These are phyloP conservation scores for Trichomonas gallinae DNA, from an alignment of 208 protist genomes.

Conservation along the genomic window DNA sequence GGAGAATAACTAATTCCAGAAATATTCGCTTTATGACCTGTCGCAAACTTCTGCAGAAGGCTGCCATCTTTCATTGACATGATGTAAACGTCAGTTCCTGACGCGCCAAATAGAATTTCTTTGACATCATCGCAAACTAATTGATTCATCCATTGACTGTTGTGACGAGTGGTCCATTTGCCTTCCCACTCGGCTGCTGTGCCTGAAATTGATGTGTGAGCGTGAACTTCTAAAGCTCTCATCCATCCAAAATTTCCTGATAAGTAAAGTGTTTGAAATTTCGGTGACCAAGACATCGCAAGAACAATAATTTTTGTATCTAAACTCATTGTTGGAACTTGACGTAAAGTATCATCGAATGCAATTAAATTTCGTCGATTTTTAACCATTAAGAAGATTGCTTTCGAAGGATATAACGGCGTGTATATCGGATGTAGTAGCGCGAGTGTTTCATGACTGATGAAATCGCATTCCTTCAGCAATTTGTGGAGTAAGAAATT, in stretches of 20 bases:
- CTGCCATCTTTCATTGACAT: not conserved
- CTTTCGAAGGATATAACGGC: not conserved
- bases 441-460: not conserved
- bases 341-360: not conserved
- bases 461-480: not conserved
- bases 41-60: not conserved
- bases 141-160: not conserved
- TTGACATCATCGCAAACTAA: not conserved
- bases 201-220: not conserved
- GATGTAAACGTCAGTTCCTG: not conserved
- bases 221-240: not conserved
- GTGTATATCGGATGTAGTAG: not conserved
- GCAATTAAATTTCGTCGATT: not conserved
- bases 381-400: not conserved
- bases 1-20: not conserved
- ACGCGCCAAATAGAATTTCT: not conserved
- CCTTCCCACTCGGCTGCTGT: not conserved
- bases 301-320: not conserved
- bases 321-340: not conserved
- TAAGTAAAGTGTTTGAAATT: not conserved
- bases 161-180: not conserved
- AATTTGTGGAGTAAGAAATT: not conserved
- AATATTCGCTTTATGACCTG: not conserved
- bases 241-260: conserved; percentile 17
- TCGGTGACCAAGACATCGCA: not conserved